Evolutionary conservation across 2,329 filamentous ascomycete species (phyloP).

Genomic region (Trichoderma aggressivum): DNA sequence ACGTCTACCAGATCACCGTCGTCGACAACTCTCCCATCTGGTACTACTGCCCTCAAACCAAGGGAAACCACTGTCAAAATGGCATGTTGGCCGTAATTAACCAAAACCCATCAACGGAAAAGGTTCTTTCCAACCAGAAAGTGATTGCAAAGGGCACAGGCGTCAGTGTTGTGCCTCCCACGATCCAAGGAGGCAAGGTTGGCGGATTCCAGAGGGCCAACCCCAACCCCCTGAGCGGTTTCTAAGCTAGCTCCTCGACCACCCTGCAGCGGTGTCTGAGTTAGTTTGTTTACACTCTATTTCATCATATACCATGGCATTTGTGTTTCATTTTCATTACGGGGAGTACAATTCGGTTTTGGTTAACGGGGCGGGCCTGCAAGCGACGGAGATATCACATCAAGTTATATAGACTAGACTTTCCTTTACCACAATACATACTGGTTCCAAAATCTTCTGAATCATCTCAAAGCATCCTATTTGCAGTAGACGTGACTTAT

Average conservation of each 20-base stretch:
- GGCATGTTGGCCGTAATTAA: slow-evolving; percentile 53
- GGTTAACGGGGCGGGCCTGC: background rate
- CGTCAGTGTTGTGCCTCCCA: slow-evolving; percentile 31
- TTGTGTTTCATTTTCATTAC: background rate
- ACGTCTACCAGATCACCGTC: slow-evolving; percentile 23
- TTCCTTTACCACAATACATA: background rate
- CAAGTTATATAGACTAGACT: slow-evolving; percentile 7
- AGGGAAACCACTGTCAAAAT: slow-evolving; percentile 55
- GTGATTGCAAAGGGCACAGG: slow-evolving; percentile 30
- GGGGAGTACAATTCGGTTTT: background rate
- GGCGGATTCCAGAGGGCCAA: slow-evolving; percentile 25
- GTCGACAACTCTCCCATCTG: slow-evolving; percentile 53
- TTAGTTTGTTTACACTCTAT: background rate
- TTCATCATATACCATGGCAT: background rate
- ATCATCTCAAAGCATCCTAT: background rate
- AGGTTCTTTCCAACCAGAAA: slow-evolving; percentile 38
- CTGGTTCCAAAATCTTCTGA: background rate
- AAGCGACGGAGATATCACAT: background rate
- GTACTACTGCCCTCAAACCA: slow-evolving; percentile 54
- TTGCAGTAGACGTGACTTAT: background rate
- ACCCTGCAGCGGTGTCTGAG: background rate
- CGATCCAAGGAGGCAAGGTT: slow-evolving; percentile 34
- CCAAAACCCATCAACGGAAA: slow-evolving; percentile 40
- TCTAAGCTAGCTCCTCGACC: slow-evolving; percentile 22
- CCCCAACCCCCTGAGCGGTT: slow-evolving; percentile 41